A percentile compares a stretch with the other conserved stretches of the same genome.
Evolutionary conservation across 305 asterid species (phyloP).

Genomic region (Solanum hybrid): DNA sequence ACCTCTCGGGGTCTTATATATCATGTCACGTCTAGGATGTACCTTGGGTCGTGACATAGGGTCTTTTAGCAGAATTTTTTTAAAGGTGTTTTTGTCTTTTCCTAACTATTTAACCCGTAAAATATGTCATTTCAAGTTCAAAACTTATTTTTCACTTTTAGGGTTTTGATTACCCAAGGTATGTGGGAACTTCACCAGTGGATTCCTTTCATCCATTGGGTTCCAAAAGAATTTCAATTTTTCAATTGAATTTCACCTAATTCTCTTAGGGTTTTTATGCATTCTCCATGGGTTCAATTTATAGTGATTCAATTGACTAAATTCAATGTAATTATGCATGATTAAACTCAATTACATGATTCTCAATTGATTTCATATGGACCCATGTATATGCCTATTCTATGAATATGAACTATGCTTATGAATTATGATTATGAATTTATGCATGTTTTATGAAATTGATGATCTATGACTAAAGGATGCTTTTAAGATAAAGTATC

Average conservation of each 20-base stretch:
- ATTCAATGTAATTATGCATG: background rate
- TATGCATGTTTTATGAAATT: too few species aligned
- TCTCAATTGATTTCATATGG: background rate
- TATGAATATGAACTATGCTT: too few species aligned
- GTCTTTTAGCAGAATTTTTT: background rate
- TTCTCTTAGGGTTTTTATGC: background rate
- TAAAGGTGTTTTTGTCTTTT: background rate
- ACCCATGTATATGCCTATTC: background rate
- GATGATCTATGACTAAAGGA: too few species aligned
- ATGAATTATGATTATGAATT: too few species aligned
- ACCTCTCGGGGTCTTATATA: background rate
- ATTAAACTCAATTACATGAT: background rate
- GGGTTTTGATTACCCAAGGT: background rate
- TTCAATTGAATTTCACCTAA: background rate
- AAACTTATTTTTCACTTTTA: too few species aligned
- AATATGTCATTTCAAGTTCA: background rate
- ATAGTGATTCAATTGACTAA: background rate
- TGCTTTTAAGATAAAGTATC: too few species aligned
- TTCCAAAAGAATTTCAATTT: background rate
- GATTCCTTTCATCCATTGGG: background rate
- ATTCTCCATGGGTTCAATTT: background rate
- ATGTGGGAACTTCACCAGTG: background rate
- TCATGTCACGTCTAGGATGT: background rate
- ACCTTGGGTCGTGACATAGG: background rate
- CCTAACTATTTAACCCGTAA: background rate